phyloP scores from a whole-genome alignment of 352 stramenopile species.

The Peronosclerospora sorghi region DNA sequence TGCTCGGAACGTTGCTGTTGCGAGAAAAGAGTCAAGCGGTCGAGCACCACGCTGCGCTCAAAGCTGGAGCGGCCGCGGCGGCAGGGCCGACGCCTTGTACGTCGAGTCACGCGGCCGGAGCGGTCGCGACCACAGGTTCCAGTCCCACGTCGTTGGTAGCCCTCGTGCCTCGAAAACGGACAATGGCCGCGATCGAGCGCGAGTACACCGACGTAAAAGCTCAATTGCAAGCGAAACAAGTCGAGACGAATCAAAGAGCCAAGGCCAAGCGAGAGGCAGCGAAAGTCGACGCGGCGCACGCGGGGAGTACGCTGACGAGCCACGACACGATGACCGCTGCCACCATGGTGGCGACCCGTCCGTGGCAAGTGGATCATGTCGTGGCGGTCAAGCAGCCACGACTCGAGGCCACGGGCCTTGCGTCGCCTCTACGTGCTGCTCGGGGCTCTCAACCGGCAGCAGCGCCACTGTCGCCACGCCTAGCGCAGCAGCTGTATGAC shows the following conservation, averaged over 20 bases:
- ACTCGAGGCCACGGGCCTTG: background rate
- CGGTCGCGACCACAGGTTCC: background rate
- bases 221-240: constrained; percentile 39
- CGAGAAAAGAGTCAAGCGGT: constrained; percentile 18
- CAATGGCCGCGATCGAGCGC: constrained; percentile 28
- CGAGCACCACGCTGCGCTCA: constrained; percentile 7
- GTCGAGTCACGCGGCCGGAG: background rate
- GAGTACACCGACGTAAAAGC: constrained; percentile 53
- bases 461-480: constrained; percentile 38
- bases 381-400: constrained; percentile 16
- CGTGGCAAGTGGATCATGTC: constrained; percentile 17
- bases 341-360: constrained; percentile 6
- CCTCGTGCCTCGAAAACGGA: no score
- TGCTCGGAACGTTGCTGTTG: constrained; percentile 24
- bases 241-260: constrained; percentile 26
- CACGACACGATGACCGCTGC: constrained; percentile 7
- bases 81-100: constrained; percentile 2
- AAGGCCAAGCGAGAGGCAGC: constrained; percentile 16
- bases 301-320: background rate
- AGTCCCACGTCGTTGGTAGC: no score
- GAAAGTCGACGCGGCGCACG: constrained; percentile 11
- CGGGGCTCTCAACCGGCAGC: constrained; percentile 4
- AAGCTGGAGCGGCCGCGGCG: background rate
- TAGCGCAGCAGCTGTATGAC: constrained; percentile 61
- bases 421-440: background rate